Evolutionary conservation across 2,329 filamentous ascomycete genomes (phyloP).

Genomic region (Colletotrichum incanum): DNA sequence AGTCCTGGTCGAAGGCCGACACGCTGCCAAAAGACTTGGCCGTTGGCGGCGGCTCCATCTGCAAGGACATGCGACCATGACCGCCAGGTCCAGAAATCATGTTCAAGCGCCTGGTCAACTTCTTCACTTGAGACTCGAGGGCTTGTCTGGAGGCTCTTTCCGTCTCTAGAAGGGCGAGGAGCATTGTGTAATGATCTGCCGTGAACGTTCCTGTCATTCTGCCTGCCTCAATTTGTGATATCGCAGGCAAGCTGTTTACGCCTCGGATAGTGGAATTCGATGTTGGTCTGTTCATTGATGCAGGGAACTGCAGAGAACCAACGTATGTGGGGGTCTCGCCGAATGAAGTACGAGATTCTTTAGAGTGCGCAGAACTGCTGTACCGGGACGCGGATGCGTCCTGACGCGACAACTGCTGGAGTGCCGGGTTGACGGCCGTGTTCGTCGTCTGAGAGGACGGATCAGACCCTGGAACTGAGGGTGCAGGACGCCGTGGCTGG

Average conservation of each 20-base stretch:
- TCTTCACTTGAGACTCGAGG: conserved; percentile 71
- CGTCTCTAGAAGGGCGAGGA: conserved; percentile 68
- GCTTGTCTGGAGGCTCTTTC: conserved; percentile 70
- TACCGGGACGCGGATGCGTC: conserved; percentile 50
- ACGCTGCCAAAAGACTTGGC: conserved; percentile 55
- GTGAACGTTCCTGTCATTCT: conserved; percentile 49
- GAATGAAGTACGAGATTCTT: conserved; percentile 60
- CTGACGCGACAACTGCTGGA: conserved; percentile 49
- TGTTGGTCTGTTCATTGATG: conserved; percentile 54
- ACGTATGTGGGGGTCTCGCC: conserved; percentile 63
- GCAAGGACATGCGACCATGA: conserved; percentile 40
- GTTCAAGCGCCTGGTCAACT: conserved; percentile 66
- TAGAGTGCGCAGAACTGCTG: conserved; percentile 58
- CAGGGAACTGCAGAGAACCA: conserved; percentile 58
- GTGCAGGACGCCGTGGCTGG: conserved; percentile 47
- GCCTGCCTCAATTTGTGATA: conserved; percentile 53
- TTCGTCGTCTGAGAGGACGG: conserved; percentile 47
- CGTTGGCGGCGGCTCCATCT: conserved; percentile 52
- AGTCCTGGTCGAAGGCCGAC: conserved; percentile 61
- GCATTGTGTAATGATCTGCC: conserved; percentile 64
- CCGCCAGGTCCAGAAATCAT: conserved; percentile 54
- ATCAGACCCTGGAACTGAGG: conserved; percentile 46
- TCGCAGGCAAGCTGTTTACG: conserved; percentile 60
- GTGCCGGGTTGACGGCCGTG: conserved; percentile 50
- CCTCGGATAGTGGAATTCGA: conserved; percentile 66